Evolutionary conservation across 306 rosid genomes (phyloP), one percentile per base, ranked within the genome.

Genomic region (Begonia peltatifolia): DNA sequence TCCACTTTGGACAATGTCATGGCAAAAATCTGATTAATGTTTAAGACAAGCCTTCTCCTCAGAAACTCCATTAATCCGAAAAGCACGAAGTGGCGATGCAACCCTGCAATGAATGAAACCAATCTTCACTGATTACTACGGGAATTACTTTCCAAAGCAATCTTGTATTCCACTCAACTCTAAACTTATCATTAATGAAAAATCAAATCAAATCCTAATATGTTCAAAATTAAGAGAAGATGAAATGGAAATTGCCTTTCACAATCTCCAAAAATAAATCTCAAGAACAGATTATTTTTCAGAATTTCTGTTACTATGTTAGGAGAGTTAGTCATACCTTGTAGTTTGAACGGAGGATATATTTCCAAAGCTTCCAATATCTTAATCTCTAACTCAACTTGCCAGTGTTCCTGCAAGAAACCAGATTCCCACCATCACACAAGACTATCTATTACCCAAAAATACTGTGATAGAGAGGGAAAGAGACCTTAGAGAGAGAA

Each of bases 11-110:
- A 30, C 38, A 30, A 25, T 3, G 35, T 25, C 35, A 17, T 30
- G 38, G 38, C 35, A 2, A 25, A 30, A 30, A 5, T 30, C 38
- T 30, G 8, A 30, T 30, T 30, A 30, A 30, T 30, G 8, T 5
- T 30, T 7, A 65, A 69, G 36, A 66, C 75, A 65, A 73, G 83
- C 99, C 94, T 92, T 77, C 71, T 83, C 60, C 71, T 72, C 12
- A 92, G 75, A 75, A 69, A 86, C 52, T 92, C 99, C 99, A 86
- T 92, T 74, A 92, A 68, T 55, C 99, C 99, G 59, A 70, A 92
- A 35, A 92, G 72, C 44, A 92, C 83, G 68, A 86, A 92, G 74
- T 92, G 93, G 36, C 96, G 94, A 71, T 92, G 96, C 53, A 92
- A 59, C 58, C 99, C 99, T 92, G 74, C 66, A 46, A 30, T 30